A percentile compares a stretch with the other conserved stretches of the same genome.
phyloP scores from a whole-genome alignment of 2,329 filamentous ascomycete genomes.

The Cladosporium colombiae region DNA sequence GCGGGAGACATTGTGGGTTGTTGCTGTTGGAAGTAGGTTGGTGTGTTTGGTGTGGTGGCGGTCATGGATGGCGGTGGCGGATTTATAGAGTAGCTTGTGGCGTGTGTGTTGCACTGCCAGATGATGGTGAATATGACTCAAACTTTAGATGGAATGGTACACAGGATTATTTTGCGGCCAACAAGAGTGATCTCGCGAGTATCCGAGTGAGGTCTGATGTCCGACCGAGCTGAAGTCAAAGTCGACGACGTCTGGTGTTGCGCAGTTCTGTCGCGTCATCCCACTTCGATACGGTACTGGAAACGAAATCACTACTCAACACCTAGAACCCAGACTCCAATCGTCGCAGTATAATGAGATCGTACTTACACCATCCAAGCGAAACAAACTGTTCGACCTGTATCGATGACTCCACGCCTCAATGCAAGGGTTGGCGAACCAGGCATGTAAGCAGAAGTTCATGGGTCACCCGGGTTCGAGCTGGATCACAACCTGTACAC shows the following conservation, averaged over 20 bases:
- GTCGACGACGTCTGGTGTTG: background rate
- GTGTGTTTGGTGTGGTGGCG: slow-evolving; percentile 19
- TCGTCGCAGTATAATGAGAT: background rate
- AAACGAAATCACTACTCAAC: background rate
- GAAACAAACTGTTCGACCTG: background rate
- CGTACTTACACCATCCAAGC: background rate
- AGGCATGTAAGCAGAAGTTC: background rate
- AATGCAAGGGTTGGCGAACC: background rate
- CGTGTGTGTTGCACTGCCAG: background rate
- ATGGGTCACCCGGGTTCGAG: background rate
- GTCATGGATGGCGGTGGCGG: slow-evolving; percentile 2
- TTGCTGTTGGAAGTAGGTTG: slow-evolving; percentile 42
- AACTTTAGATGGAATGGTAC: background rate
- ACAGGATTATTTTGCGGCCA: background rate
- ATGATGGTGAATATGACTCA: background rate
- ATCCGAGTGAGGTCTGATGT: background rate
- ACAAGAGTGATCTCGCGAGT: background rate
- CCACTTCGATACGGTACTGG: background rate
- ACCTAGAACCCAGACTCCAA: background rate
- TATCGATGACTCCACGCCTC: background rate
- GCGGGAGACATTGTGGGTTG: slow-evolving; percentile 38
- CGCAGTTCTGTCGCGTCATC: background rate
- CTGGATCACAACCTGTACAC: background rate
- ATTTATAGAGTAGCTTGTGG: background rate
- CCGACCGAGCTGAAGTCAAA: background rate